Evolutionary conservation across 495 filamentous ascomycete genomes (phyloP).

Genomic region (Neurospora sp.): DNA sequence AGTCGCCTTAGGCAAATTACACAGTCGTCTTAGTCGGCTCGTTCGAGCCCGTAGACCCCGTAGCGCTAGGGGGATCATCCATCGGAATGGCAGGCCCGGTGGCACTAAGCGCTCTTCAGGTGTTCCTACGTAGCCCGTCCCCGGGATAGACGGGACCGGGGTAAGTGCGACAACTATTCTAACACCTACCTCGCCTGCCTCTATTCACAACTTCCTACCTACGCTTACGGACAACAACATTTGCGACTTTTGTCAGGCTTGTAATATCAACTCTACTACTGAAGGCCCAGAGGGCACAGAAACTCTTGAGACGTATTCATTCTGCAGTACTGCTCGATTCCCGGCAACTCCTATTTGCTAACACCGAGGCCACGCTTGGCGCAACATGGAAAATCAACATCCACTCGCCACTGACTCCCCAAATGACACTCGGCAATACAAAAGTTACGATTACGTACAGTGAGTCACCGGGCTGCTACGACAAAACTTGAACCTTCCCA

Average conservation of each 20-base stretch:
- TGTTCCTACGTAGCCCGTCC: not conserved
- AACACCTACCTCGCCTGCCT: not conserved
- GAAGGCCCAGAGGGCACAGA: not conserved
- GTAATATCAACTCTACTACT: not conserved
- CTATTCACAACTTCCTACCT: not conserved
- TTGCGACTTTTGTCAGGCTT: not conserved
- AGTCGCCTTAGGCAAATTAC: too few relatives aligned
- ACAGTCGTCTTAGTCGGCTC: too few relatives aligned
- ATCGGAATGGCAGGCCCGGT: not conserved
- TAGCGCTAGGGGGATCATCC: not conserved
- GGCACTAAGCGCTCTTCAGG: not conserved
- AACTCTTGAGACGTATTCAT: not conserved
- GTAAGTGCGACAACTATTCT: not conserved
- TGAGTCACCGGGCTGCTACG: not conserved
- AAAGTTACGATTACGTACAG: not conserved
- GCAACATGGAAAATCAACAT: not conserved
- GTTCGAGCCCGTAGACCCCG: not conserved
- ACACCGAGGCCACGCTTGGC: not conserved
- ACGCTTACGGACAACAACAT: not conserved
- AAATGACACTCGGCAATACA: not conserved
- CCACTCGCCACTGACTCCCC: not conserved
- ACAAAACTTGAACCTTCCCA: not conserved
- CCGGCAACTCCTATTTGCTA: not conserved
- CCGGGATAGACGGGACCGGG: not conserved
- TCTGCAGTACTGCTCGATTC: not conserved